Conservation (phyloP, 1,284 basidiomycete species). For the Limonomyces culmigenus region DNA sequence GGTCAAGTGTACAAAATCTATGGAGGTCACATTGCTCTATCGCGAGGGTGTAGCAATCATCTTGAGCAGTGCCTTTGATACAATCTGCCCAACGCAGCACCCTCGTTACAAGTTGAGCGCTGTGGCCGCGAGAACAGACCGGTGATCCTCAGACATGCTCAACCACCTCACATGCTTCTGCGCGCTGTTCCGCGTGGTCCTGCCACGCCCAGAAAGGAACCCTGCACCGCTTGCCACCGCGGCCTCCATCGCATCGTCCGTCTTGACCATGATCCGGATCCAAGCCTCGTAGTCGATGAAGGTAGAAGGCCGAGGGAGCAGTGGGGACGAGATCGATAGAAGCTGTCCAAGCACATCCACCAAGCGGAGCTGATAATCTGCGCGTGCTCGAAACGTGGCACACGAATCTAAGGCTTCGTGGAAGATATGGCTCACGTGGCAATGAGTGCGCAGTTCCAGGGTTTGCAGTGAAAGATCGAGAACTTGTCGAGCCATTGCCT, state of each 20-base stretch:
- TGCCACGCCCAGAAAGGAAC: slow-evolving; percentile 13
- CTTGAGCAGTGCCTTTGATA: background rate
- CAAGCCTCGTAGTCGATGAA: slow-evolving; percentile 60
- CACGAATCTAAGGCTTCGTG: slow-evolving; percentile 9
- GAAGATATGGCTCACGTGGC: no score
- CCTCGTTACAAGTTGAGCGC: background rate
- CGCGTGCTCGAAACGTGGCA: slow-evolving; percentile 21
- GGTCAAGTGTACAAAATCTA: no score
- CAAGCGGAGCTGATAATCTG: slow-evolving; percentile 23
- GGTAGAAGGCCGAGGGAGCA: slow-evolving; percentile 19
- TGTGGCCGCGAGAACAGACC: slow-evolving; percentile 12
- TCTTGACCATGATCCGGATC: slow-evolving; percentile 46
- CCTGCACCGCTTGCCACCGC: slow-evolving; percentile 5
- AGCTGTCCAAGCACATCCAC: slow-evolving; percentile 24
- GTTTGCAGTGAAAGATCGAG: slow-evolving; percentile 12
- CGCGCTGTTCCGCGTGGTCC: slow-evolving; percentile 45
- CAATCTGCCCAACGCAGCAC: background rate
- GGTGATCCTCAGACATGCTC: slow-evolving; percentile 19
- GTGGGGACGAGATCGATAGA: slow-evolving; percentile 20
- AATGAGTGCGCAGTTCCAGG: no score
- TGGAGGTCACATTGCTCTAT: background rate
- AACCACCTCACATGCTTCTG: slow-evolving; percentile 25
- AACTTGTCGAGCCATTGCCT: slow-evolving; percentile 20
- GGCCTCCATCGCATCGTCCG: slow-evolving; percentile 40
- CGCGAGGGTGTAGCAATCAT: background rate